These are phyloP conservation scores for Bipolaris sorokiniana DNA, from an alignment of 2,329 filamentous ascomycete species.

Conservation along the genomic window DNA sequence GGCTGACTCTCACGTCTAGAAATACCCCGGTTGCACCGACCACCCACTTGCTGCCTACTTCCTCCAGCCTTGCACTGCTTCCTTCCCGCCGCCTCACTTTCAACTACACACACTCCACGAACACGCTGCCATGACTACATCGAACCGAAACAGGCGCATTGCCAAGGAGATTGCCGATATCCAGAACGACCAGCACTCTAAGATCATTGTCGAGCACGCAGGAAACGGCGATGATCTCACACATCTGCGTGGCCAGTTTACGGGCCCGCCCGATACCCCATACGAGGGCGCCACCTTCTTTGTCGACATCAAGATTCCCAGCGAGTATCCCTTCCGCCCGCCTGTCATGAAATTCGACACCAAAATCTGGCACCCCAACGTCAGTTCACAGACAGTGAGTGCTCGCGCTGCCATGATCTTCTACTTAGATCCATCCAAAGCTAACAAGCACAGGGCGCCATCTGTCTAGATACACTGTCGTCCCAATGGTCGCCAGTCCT, in stretches of 20 bases:
- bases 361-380: conserved; percentile 95
- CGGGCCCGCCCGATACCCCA: conserved; percentile 87
- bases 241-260: conserved; percentile 82
- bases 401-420: no score
- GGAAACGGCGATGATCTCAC: conserved; percentile 72
- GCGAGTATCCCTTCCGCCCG: conserved; percentile 90
- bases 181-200: conserved; percentile 73
- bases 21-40: conserved; percentile 9
- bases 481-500: conserved; percentile 93
- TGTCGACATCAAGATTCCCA: conserved; percentile 86
- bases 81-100: conserved; percentile 2
- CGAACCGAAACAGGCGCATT: conserved; percentile 66
- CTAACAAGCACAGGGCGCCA: conserved; percentile 74
- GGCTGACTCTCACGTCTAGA: conserved; percentile 17
- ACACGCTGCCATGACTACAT: conserved; percentile 54
- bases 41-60: conserved; percentile 12
- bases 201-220: conserved; percentile 72
- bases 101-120: conserved; percentile 5
- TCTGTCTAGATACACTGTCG: conserved; percentile 92
- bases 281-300: conserved; percentile 85
- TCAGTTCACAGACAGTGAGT: conserved; percentile 89
- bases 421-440: neutral
- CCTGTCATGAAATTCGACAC: conserved; percentile 91
- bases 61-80: conserved; percentile 8
- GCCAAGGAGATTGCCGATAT: conserved; percentile 81